These are phyloP conservation scores for Pythium myriotylum DNA, from an alignment of 352 stramenopile species.

Conservation along the genomic window DNA sequence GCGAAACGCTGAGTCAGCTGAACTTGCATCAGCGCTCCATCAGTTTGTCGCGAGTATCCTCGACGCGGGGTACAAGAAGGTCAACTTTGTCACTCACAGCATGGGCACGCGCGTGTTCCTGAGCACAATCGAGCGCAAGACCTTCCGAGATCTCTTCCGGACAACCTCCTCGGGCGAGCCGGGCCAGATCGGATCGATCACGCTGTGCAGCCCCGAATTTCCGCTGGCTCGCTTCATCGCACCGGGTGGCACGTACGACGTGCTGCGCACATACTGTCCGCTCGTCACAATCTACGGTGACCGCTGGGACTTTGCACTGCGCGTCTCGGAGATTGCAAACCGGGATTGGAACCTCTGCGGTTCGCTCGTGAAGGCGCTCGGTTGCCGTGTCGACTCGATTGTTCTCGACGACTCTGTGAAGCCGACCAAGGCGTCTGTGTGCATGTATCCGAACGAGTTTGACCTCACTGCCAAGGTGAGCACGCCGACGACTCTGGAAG, in stretches of 20 bases:
- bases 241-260: constrained; percentile 35
- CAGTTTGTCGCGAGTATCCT: constrained; percentile 60
- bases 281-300: constrained; percentile 62
- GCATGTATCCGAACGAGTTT: neutral
- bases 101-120: constrained; percentile 72
- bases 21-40: constrained; percentile 34
- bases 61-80: constrained; percentile 59
- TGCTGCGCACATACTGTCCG: constrained; percentile 37
- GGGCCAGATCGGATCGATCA: neutral
- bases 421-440: neutral
- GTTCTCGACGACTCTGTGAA: neutral
- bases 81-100: constrained; percentile 70
- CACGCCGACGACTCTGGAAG: neutral
- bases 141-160: constrained; percentile 48
- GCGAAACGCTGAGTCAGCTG: constrained; percentile 10
- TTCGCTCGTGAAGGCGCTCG: neutral
- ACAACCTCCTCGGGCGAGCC: neutral
- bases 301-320: constrained; percentile 4
- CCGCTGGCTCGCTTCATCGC: constrained; percentile 46
- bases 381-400: neutral
- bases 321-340: constrained; percentile 2
- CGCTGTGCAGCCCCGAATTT: constrained; percentile 57
- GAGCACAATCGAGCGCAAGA: constrained; percentile 43
- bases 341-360: neutral
- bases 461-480: neutral